Base-by-base conservation (phyloP, 352 stramenopile species). In the Pythium rishiriense region DNA sequence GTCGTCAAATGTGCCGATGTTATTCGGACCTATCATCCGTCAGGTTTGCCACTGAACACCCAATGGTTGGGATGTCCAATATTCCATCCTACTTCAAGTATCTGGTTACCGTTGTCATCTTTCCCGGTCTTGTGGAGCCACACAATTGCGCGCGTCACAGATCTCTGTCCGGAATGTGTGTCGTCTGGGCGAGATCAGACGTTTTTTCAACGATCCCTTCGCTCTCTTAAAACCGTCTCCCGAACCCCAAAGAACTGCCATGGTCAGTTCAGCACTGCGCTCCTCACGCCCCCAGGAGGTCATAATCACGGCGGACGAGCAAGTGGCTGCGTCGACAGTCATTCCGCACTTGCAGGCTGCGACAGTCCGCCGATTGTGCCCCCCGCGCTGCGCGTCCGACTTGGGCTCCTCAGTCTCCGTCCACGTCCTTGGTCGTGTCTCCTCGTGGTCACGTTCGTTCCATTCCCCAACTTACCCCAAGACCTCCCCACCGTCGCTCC, bases 181-280 rank as follows among this genome's bases (percentile, higher is more conserved):
- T n/a, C n/a, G n/a, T n/a, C n/a, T n/a, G n/a, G n/a, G n/a, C n/a
- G n/a, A n/a, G 41, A 47, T 35, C 31, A 35, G 31, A 35, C 31
- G 31, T 35, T 35, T 10, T 35, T 10, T 10, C 39, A 48, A 10
- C 8, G 43, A 50, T 50, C 43, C 8, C 21, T 29, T 50, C 43
- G 43, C 43, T 50, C 43, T 29, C n/a, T 10, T 50, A 50, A 50
- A 50, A 50, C 43, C 43, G 43, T 8, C 21, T 4, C 26, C 42
- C 42, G 42, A 48, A 48, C 42, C 14, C 42, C 42, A 48, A 48
- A 26, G 42, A 48, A 48, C 42, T 10, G 31, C 10, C 31, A 11
- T 35, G 5, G 5, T 35, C 31, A 11, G 31, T 47, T 47, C 41
- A 11, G 41, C 12, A 43, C 37, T 35, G 5, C 31, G 5, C 31